Base-by-base conservation (phyloP, 2,329 filamentous ascomycete genomes). In the Triangularia verruculosa region DNA sequence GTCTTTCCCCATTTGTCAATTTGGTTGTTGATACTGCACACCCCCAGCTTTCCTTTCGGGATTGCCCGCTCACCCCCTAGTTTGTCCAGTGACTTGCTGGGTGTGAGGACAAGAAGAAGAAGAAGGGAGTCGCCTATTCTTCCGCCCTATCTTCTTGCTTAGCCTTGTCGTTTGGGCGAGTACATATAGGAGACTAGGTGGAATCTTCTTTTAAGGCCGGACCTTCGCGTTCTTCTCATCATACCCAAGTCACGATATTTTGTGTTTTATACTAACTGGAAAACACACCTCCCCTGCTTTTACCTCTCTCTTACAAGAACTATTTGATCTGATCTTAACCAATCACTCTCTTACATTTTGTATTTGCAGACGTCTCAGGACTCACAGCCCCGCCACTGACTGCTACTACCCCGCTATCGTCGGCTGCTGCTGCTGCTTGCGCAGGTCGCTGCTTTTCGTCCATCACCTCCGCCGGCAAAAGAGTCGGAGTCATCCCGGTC, bases 321-420 rank as follows among this genome's bases (percentile, higher is more conserved):
- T 15, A 12, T 54, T 54, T 54, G 51, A 28, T 27, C 22, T 28
- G 25, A 53, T 66, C 61, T n/a, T 64, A 64, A 67, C 66, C 63
- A 43, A 47, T 64, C 65, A 61, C 66, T 62, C 62, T 61, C 58
- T 47, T 47, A 47, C 39, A 17, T 47, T 8, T 53, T 63, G 28
- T 62, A 25, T 59, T 57, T 61, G 39, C 39, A 66, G 64, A 60
- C 59, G 43, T 65, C 60, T 66, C 61, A 57, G 66, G 68, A 64
- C 39, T 61, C 43, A 61, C 62, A n/a, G 59, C 68, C 65, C 65
- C 68, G 61, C 67, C 60, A 62, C 62, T 54, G 20, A 58, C 58
- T 32, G 28, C 58, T 62, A 43, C 59, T 58, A 63, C 65, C 67
- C 64, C 66, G 65, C 67, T 64, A 61, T 57, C 56, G 30, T 28